Conservation (phyloP, 140 eudicot species). For the Oenanthe javanica region DNA sequence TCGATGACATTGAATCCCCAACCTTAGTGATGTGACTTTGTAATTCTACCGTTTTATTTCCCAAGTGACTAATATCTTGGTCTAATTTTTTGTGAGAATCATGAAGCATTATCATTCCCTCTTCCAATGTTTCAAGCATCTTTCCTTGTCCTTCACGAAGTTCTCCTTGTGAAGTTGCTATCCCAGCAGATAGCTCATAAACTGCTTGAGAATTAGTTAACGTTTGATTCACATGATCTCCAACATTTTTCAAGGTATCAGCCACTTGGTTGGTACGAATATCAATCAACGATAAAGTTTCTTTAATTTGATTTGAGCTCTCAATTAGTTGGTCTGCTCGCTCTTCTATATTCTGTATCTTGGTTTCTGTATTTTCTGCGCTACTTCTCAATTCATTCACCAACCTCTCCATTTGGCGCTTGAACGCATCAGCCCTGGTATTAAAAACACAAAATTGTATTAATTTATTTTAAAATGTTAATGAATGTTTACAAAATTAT, state of each 20-base stretch:
- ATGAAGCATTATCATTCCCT: conserved; percentile 48
- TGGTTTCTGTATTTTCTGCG: conserved; percentile 63
- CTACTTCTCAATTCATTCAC: conserved; percentile 66
- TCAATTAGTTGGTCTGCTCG: conserved; percentile 42
- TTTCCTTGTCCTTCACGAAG: conserved; percentile 43
- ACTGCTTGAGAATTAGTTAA: conserved; percentile 40
- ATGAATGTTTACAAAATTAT: background rate
- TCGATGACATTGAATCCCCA: conserved; percentile 51
- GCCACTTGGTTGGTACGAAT: conserved; percentile 48
- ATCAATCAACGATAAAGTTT: conserved; percentile 50
- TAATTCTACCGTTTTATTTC: conserved; percentile 46
- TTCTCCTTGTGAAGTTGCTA: conserved; percentile 58
- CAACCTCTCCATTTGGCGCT: conserved; percentile 62
- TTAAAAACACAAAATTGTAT: background rate
- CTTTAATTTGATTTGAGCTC: conserved; percentile 42
- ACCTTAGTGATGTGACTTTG: conserved; percentile 51
- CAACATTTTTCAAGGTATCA: conserved; percentile 46
- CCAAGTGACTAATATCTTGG: conserved; percentile 36
- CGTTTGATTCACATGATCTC: conserved; percentile 29
- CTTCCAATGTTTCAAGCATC: conserved; percentile 50
- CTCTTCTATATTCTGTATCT: conserved; percentile 46
- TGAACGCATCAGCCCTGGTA: conserved; percentile 69
- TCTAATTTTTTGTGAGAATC: conserved; percentile 54
- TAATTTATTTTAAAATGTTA: background rate
- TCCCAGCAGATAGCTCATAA: conserved; percentile 38